These are phyloP conservation scores for Globisporangium spinosum DNA, from an alignment of 352 stramenopile species.

Conservation along the genomic window DNA sequence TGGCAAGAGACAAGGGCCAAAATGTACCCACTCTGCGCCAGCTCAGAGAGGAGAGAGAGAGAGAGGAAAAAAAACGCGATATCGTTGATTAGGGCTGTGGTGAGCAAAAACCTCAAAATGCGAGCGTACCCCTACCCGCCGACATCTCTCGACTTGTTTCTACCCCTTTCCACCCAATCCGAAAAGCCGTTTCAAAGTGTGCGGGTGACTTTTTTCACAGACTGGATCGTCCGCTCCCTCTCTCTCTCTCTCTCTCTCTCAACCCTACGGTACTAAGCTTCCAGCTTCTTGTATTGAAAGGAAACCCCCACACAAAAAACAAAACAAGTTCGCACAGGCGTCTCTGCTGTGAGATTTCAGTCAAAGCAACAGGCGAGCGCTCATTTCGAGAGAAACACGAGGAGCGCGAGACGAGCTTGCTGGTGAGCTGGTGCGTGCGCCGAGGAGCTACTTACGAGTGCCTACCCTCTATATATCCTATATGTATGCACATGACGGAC, in stretches of 20 bases:
- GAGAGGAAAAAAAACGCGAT: background rate
- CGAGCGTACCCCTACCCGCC: background rate
- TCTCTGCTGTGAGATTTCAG: background rate
- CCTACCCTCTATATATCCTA: background rate
- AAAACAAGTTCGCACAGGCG: too few species aligned
- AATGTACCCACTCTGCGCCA: constrained; percentile 9
- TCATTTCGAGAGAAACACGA: constrained; percentile 11
- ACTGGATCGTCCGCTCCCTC: background rate
- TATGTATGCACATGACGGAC: background rate
- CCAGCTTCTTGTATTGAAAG: background rate
- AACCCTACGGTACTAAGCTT: background rate
- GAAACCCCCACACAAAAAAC: background rate
- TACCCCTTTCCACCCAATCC: background rate
- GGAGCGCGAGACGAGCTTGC: constrained; percentile 3
- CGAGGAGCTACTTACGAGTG: background rate
- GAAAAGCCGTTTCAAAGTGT: background rate
- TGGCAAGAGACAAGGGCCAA: background rate
- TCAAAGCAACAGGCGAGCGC: constrained; percentile 4
- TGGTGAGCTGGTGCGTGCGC: background rate
- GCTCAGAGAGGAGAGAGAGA: too few species aligned
- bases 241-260: background rate
- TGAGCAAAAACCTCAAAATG: background rate
- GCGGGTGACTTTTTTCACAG: background rate
- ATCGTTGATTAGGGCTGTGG: too few species aligned
- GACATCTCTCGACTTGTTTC: background rate